Percentiles rank a stretch among this genome's conserved stretches.
These are phyloP conservation scores for Colletotrichum trifolii DNA, from an alignment of 2,329 filamentous ascomycete genomes.

Conservation along the genomic window DNA sequence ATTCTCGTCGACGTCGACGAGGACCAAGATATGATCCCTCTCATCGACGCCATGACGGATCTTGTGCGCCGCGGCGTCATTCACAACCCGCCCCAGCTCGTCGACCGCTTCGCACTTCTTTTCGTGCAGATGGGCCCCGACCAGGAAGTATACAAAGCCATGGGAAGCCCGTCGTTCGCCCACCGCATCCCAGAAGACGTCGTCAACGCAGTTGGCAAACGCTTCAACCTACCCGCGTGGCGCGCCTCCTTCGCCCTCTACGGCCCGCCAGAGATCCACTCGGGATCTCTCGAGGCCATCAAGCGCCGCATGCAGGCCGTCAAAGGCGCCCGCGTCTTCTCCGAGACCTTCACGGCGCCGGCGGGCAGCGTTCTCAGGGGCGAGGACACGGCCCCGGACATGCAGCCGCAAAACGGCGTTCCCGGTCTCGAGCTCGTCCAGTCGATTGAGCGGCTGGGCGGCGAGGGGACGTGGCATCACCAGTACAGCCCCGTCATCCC, in stretches of 20 bases:
- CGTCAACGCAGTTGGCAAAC: background rate
- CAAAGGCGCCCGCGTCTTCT: background rate
- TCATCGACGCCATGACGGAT: conserved; percentile 42
- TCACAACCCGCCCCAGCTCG: conserved; percentile 49
- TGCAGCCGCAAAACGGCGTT: conserved; percentile 28
- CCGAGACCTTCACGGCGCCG: background rate
- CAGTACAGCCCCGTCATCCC: background rate
- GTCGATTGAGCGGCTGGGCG: background rate
- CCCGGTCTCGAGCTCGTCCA: conserved; percentile 1
- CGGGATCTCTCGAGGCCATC: conserved; percentile 12
- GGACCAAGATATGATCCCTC: conserved; percentile 40
- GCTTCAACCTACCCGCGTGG: background rate
- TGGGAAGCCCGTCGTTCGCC: background rate
- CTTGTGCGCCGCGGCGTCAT: conserved; percentile 41
- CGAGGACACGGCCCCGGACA: conserved; percentile 11
- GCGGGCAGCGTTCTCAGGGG: conserved; percentile 7
- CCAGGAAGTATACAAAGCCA: background rate
- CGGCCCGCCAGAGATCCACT: conserved; percentile 12
- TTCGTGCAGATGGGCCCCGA: background rate
- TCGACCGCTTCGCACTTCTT: conserved; percentile 48
- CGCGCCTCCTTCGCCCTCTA: background rate
- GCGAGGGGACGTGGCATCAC: background rate
- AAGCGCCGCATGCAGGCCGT: conserved; percentile 17
- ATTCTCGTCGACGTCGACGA: background rate
- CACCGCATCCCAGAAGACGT: background rate